Base-by-base conservation (phyloP, 805 yeast species). In the Monosporozyma aerobia region DNA sequence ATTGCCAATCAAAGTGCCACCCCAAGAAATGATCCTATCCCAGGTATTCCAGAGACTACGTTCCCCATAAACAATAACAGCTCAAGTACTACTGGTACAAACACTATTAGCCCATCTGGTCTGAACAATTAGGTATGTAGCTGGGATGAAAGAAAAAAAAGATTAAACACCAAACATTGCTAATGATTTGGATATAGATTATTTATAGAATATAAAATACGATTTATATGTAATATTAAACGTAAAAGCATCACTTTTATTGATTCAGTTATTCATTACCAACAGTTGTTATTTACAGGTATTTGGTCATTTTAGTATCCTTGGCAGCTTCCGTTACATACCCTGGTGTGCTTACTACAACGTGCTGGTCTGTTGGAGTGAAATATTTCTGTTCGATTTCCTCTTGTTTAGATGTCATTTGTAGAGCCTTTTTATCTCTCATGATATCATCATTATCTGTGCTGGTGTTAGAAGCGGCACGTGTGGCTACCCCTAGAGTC, bases 301-400 rank as follows among this genome's bases (percentile, higher is more conserved):
- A 74, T 54, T 65, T 70, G 10, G 65, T 57, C 1, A 73, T 64
- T 44, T 63, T 63, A 6, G 70, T 70, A n/a, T 65, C 67, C 39
- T 53, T 57, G 2, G 76, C 76, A 5, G 71, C 69, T 7, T 63
- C 68, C 9, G 62, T 64, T 30, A 70, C 62, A 14, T 71, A 75
- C 14, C 77, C 77, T 2, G 77, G 74, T 2, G 54, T 63, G 37
- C 70, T 73, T 16, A 72, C 72, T 13, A 73, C 65, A 4, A 70
- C 54, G 53, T 73, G 76, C 9, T 59, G 53, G 13, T 67, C 68
- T 11, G 73, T 69, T 3, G 65, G 59, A 3, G 71, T 63, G 44
- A 58, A 59, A 49, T 64, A 70, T 13, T 61, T 60, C 5, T 56
- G 23, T 4, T 63, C 51, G 27, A 70, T 65, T 48, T 63, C 56